Base-by-base conservation (phyloP, 2,329 filamentous ascomycete genomes). In the Xylaria sp. region DNA sequence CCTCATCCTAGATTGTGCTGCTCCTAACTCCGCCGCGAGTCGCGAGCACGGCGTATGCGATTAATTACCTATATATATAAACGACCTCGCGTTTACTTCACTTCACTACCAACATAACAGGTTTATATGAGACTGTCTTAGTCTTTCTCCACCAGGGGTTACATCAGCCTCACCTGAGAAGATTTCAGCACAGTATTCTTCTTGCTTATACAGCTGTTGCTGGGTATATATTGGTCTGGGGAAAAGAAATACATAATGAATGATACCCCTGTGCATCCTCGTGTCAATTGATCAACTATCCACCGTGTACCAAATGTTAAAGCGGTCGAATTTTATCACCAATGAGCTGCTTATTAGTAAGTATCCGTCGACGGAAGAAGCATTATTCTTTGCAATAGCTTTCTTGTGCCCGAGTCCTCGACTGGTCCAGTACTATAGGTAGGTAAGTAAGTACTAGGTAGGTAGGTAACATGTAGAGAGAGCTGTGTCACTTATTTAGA, bases 161-260 rank as follows among this genome's bases (percentile, higher is more conserved):
- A 25, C 25, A n/a, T 47, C 32, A 53, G 60, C 60, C 60, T 63
- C 47, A 48, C 25, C 29, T 35, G 27, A 35, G n/a, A 21, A 35
- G 44, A 35, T 32, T 60, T 35, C 42, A 62, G 32, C 54, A 57
- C 54, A 27, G 23, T 4, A 16, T 5, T 6, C 25, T 9, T 25
- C 27, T 2, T 25, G 51, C 57, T 57, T 18, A 40, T 23, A 29
- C 23, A 50, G 32, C 37, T 50, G 16, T 16, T 13, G 32, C 44
- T 54, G 13, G 18, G 35, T 12, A 54, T n/a, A 60, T 40, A 61
- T 29, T 59, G 48, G 42, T 25, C 10, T 10, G 29, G 51, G 21
- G 2, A 55, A 60, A 27, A 66, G 25, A 42, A 59, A 54, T 63
- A 66, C 23, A 62, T 63, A 66, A 66, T 66, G 63, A 62, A 66